Conservation (phyloP, 78 protist species). For the Anaeramoeba flamelloides region DNA sequence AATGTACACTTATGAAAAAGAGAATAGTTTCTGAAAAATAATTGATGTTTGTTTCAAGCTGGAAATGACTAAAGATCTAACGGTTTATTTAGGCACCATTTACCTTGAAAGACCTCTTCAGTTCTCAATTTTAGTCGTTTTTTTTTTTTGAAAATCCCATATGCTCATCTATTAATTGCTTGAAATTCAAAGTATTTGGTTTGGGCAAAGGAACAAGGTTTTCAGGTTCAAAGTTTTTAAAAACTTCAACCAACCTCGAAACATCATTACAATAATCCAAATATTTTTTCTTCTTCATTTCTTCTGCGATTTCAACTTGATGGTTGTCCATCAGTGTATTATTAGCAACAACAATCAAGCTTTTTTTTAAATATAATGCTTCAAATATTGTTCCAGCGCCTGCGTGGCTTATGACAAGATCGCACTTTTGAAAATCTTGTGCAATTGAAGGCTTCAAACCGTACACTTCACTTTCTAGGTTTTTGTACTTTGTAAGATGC, state of each 20-base stretch:
- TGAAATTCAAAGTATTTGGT: neutral
- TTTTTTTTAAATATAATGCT: neutral
- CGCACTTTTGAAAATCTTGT: slow-evolving; percentile 10
- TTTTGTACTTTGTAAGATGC: neutral
- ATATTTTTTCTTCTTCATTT: neutral
- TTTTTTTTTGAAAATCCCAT: no score
- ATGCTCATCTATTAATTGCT: neutral
- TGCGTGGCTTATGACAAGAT: slow-evolving; percentile 29
- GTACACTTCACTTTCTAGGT: neutral
- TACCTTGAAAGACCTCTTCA: no score
- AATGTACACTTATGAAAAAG: no score
- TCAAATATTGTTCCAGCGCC: slow-evolving; percentile 48
- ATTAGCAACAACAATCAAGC: slow-evolving; percentile 36
- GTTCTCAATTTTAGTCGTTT: no score
- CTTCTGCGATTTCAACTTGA: slow-evolving; percentile 32
- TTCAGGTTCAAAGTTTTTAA: neutral
- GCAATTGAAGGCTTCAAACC: slow-evolving; percentile 8
- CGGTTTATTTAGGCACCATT: no score
- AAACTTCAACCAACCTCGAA: neutral
- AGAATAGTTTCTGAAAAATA: no score
- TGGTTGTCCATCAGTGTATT: slow-evolving; percentile 43
- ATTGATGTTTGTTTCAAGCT: no score
- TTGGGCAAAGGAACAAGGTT: neutral
- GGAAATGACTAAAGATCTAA: no score
- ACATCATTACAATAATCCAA: neutral